Evolutionary conservation across 2,329 filamentous ascomycete genomes (phyloP).

Genomic region (Ophiostoma australiae): DNA sequence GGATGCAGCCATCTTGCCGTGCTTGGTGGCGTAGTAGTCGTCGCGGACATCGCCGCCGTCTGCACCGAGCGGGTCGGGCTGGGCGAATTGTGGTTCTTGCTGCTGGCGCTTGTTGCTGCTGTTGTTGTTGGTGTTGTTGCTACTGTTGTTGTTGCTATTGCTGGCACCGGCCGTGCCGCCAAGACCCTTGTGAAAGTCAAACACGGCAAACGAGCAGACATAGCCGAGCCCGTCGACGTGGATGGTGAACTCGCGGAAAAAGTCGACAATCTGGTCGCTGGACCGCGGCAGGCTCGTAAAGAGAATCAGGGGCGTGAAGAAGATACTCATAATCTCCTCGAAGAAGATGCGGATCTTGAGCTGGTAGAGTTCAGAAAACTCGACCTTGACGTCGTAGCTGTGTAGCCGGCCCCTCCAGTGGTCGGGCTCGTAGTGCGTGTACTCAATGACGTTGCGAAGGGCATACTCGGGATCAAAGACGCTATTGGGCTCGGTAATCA

Average conservation of each 20-base stretch:
- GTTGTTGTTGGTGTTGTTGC: background rate
- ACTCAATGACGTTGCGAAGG: constrained; percentile 81
- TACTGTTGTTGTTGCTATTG: constrained; percentile 12
- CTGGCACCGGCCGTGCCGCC: constrained; percentile 10
- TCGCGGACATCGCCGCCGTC: constrained; percentile 64
- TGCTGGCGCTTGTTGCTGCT: constrained; percentile 18
- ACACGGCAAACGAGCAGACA: constrained; percentile 95
- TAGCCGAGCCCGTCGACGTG: constrained; percentile 95
- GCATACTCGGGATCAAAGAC: constrained; percentile 92
- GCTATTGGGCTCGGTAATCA: constrained; percentile 79
- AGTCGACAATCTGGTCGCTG: constrained; percentile 90
- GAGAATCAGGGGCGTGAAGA: constrained; percentile 85
- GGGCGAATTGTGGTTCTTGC: constrained; percentile 29
- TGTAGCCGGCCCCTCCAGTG: constrained; percentile 90
- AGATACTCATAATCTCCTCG: constrained; percentile 86
- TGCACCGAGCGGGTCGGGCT: constrained; percentile 30
- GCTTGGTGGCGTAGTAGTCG: constrained; percentile 91
- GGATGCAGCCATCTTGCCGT: constrained; percentile 97
- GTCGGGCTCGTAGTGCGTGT: constrained; percentile 84
- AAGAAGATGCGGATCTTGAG: constrained; percentile 87
- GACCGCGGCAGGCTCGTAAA: constrained; percentile 81
- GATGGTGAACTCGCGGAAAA: constrained; percentile 95
- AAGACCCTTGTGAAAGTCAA: constrained; percentile 85
- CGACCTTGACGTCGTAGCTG: constrained; percentile 84
- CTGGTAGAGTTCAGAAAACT: constrained; percentile 88